Conservation (phyloP, 2,329 filamentous ascomycete genomes). For the Hirsutella minnesotensis region DNA sequence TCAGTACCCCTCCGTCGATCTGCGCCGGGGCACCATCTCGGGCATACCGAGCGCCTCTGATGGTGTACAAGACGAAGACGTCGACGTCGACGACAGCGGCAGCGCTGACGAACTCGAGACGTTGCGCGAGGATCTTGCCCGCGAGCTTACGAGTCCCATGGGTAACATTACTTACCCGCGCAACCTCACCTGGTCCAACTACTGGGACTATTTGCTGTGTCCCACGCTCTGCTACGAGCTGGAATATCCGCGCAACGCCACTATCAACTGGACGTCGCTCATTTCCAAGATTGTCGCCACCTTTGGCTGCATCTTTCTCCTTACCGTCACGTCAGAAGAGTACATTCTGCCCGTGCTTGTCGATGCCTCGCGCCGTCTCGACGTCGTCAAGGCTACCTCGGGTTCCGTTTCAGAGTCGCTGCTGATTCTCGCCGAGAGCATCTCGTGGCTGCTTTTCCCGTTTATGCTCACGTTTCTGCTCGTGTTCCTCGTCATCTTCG, state of each 20-base stretch:
- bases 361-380: slow-evolving; percentile 50
- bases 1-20: slow-evolving; percentile 57
- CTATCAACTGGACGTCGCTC: slow-evolving; percentile 70
- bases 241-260: slow-evolving; percentile 73
- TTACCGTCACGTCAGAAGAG: slow-evolving; percentile 84
- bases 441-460: slow-evolving; percentile 84
- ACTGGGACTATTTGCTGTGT: slow-evolving; percentile 76
- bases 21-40: slow-evolving; percentile 29
- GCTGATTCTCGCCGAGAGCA: slow-evolving; percentile 78
- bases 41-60: slow-evolving; percentile 14
- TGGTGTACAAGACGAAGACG: slow-evolving; percentile 4
- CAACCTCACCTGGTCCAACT: slow-evolving; percentile 77
- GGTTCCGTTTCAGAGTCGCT: slow-evolving; percentile 47
- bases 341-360: slow-evolving; percentile 86
- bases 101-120: slow-evolving; percentile 45
- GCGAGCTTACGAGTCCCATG: slow-evolving; percentile 81
- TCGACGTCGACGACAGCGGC: slow-evolving; percentile 2
- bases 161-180: slow-evolving; percentile 82
- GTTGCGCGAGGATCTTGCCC: slow-evolving; percentile 76
- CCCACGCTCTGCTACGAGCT: slow-evolving; percentile 96
- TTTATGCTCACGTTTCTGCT: slow-evolving; percentile 95
- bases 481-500: slow-evolving; percentile 96
- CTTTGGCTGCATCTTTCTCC: slow-evolving; percentile 91
- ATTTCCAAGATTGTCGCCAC: slow-evolving; percentile 78
- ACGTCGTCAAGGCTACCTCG: slow-evolving; percentile 19